Evolutionary conservation across 2,329 filamentous ascomycete species (phyloP), one percentile per base, ranked within the genome.

Genomic region (Fusarium kyushuense): DNA sequence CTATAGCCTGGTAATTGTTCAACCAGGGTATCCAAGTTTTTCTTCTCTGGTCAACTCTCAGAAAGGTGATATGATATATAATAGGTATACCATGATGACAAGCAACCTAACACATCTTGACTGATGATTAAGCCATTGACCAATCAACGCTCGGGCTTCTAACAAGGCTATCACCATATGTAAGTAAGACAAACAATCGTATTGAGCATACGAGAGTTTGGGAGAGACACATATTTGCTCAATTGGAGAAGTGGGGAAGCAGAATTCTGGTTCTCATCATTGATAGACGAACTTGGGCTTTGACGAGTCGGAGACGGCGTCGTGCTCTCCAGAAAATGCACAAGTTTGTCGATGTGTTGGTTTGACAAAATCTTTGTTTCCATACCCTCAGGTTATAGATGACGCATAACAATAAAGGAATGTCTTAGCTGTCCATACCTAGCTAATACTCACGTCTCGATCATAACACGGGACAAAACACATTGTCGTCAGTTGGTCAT

Each of bases 401-500:
- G 58, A n/a, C 29, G 43, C 45, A 40, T 45, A 25, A 38, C n/a
- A 38, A 63, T n/a, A 38, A 35, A 23, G 32, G 11, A 9, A 40
- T 52, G 25, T 43, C 23, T 41, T 48, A 4, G 21, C 35, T 33
- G 13, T 11, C 9, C 36, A 45, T 23, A 21, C 41, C 16, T 47
- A 41, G 6, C 13, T 8, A 38, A 38, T 46, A 19, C 46, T 61
- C 49, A 46, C 30, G 57, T 58, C 66, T 57, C 58, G 47, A 36
- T 29, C 61, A 54, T 47, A 42, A 63, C 52, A 66, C 53, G 48
- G 54, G 41, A 10, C 27, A 13, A n/a, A 17, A 17, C 14, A 29
- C 23, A 33, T 52, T 42, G 52, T 48, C 56, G 65, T 67, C 58
- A 63, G 56, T 40, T 54, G 41, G 53, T 55, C 66, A 69, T 69